These are phyloP conservation scores for Fusarium stilboides DNA, from an alignment of 2,329 filamentous ascomycete species.

Conservation along the genomic window DNA sequence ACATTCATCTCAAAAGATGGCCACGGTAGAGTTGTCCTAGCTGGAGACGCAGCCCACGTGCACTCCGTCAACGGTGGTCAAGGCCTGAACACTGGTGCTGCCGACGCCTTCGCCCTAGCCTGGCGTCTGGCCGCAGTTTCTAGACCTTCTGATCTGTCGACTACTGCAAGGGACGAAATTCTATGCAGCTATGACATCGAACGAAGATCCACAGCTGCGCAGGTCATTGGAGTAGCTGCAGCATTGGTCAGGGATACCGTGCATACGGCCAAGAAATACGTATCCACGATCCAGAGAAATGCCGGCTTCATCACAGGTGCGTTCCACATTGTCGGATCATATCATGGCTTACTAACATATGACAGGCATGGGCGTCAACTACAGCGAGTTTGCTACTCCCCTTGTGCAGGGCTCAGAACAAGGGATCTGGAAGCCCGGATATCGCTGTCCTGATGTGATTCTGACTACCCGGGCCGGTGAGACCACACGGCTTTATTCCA, in stretches of 20 bases:
- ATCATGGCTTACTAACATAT: not conserved
- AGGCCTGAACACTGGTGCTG: slow-evolving; percentile 71
- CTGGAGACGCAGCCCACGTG: slow-evolving; percentile 71
- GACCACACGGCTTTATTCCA: slow-evolving; percentile 9
- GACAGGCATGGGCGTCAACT: slow-evolving; percentile 36
- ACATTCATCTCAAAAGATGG: slow-evolving; percentile 59
- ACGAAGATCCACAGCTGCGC: slow-evolving; percentile 59
- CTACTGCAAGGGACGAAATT: slow-evolving; percentile 41
- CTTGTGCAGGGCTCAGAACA: slow-evolving; percentile 15
- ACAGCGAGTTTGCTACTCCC: slow-evolving; percentile 26
- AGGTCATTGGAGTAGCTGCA: slow-evolving; percentile 64
- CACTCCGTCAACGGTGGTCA: slow-evolving; percentile 71
- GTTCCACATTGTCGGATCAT: not conserved
- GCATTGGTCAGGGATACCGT: slow-evolving; percentile 62
- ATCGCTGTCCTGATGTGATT: slow-evolving; percentile 34
- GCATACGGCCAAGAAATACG: slow-evolving; percentile 61
- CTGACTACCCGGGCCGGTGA: not conserved
- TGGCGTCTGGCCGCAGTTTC: slow-evolving; percentile 63
- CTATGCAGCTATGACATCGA: slow-evolving; percentile 63
- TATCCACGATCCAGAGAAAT: slow-evolving; percentile 63
- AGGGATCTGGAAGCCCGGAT: slow-evolving; percentile 32
- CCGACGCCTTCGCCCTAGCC: slow-evolving; percentile 68
- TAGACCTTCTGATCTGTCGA: slow-evolving; percentile 39
- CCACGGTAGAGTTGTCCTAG: slow-evolving; percentile 64
- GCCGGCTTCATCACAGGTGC: slow-evolving; percentile 64